A percentile compares a stretch with the other conserved stretches of the same genome.
These are phyloP conservation scores for Fusarium sp. DNA, from an alignment of 2,329 filamentous ascomycete species.

Conservation along the genomic window DNA sequence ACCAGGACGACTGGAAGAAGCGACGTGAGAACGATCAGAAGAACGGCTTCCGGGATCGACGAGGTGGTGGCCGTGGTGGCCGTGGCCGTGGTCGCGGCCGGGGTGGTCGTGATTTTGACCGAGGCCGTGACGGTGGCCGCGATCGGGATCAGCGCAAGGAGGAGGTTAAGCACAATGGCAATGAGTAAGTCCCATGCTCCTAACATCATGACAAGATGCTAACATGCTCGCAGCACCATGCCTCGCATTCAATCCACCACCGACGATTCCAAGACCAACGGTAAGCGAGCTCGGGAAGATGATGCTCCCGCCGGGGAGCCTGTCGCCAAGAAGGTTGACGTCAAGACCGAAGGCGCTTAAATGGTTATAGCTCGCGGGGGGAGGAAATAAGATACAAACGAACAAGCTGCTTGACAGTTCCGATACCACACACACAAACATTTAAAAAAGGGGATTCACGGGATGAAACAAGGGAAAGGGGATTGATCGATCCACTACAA, in stretches of 20 bases:
- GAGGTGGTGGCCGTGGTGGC: constrained; percentile 58
- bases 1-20: constrained; percentile 73
- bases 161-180: constrained; percentile 43
- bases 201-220: constrained; percentile 6
- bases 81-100: constrained; percentile 59
- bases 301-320: constrained; percentile 59
- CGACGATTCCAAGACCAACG: constrained; percentile 54
- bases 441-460: constrained; percentile 24
- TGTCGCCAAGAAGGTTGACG: constrained; percentile 73
- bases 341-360: constrained; percentile 55
- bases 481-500: constrained; percentile 29
- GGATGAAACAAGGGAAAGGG: constrained; percentile 10
- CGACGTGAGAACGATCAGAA: constrained; percentile 72
- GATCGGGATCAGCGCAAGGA: constrained; percentile 50
- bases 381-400: constrained; percentile 9
- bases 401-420: constrained; percentile 10
- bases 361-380: not conserved
- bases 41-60: constrained; percentile 66
- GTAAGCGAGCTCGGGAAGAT: constrained; percentile 69
- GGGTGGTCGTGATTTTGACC: constrained; percentile 55
- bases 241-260: constrained; percentile 61
- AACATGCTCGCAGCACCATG: constrained; percentile 36
- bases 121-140: constrained; percentile 57
- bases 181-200: constrained; percentile 40
- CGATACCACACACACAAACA: constrained; percentile 36